Evolutionary conservation across 2,329 filamentous ascomycete species (phyloP).

Genomic region (Cercospora sojina): DNA sequence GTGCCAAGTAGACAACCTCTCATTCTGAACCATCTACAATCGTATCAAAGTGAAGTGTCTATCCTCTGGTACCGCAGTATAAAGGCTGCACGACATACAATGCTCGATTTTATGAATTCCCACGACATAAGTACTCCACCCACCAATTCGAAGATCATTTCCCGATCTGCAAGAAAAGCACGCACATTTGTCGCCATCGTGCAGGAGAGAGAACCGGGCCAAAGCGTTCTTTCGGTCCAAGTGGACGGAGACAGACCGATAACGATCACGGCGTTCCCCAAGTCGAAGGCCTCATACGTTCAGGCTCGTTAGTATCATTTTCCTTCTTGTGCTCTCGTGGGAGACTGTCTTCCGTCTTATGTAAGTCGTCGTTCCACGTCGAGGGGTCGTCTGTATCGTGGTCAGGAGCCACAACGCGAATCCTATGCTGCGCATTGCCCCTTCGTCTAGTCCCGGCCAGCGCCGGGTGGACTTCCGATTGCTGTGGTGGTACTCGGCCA

Average conservation of each 20-base stretch:
- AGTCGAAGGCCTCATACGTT: not conserved
- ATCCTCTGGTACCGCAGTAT: not conserved
- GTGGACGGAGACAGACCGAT: not conserved
- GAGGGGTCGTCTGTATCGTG: not conserved
- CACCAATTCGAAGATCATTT: not conserved
- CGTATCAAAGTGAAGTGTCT: not conserved
- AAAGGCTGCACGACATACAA: not conserved
- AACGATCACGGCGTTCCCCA: slow-evolving; percentile 6
- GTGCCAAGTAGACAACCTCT: not conserved
- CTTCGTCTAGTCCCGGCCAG: not conserved
- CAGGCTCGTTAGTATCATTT: not conserved
- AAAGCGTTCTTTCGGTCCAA: not conserved
- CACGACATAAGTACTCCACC: not conserved
- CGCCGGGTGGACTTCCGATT: not conserved
- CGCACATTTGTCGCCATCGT: not conserved
- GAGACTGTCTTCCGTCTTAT: not conserved
- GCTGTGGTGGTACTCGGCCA: not conserved
- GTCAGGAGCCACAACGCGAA: slow-evolving; percentile 1
- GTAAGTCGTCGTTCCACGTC: not conserved
- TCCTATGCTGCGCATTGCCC: not conserved
- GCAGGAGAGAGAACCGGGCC: not conserved
- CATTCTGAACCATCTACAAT: not conserved
- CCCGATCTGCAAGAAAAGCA: not conserved
- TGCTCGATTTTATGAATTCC: not conserved
- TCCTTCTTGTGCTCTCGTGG: not conserved